Percentiles rank a stretch among this genome's conserved stretches.
phyloP scores from a whole-genome alignment of 1,284 basidiomycete species.

The Fomitopsis palustris region DNA sequence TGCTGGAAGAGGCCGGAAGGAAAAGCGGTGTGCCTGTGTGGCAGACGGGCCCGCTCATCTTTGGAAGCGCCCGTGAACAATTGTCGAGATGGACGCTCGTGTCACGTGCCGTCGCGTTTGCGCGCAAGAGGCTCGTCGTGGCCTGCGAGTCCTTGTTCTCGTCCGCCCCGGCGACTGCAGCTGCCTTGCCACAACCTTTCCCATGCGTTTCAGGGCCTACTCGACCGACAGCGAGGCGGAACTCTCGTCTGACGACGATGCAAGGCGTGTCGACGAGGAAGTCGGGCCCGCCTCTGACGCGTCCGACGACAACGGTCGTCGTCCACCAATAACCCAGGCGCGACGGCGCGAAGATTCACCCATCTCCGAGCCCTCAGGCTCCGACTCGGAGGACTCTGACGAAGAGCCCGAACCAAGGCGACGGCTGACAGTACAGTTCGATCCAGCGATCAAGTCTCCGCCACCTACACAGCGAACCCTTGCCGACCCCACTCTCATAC shows the following conservation, averaged over 20 bases:
- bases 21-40: no score
- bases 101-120: background rate
- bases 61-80: background rate
- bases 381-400: conserved; percentile 12
- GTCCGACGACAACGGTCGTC: conserved; percentile 16
- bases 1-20: no score
- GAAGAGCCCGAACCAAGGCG: conserved; percentile 5
- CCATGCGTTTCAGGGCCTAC: conserved; percentile 25
- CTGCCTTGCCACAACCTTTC: background rate
- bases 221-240: conserved; percentile 24
- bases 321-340: background rate
- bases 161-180: no score
- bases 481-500: conserved; percentile 33
- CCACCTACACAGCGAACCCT: conserved; percentile 16
- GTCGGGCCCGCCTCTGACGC: conserved; percentile 10
- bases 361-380: conserved; percentile 6
- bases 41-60: no score
- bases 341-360: conserved; percentile 9
- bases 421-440: conserved; percentile 10
- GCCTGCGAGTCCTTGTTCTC: background rate
- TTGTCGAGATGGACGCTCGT: background rate
- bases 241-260: conserved; percentile 8
- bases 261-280: conserved; percentile 9
- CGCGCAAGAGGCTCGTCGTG: background rate
- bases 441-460: conserved; percentile 24